Base-by-base conservation (phyloP, 1,284 basidiomycete genomes). In the Austroboletus rostrupii region DNA sequence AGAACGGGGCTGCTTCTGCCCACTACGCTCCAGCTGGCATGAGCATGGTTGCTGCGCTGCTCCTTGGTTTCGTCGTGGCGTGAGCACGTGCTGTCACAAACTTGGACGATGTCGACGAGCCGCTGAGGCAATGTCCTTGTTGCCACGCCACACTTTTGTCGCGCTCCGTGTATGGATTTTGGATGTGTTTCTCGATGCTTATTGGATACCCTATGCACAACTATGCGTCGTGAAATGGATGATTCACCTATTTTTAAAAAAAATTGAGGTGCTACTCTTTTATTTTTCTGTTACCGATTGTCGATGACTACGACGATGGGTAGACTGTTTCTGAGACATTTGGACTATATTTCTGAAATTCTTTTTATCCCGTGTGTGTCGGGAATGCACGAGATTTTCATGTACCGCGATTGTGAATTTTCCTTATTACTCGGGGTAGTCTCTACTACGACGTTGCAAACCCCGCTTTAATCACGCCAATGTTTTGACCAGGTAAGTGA, bases 11-110 rank as follows among this genome's bases (percentile, higher is more conserved):
- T 7, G 54, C 65, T 17, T 57, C 64, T 41, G 54, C 60, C 47
- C 50, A 66, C 49, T 63, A 65, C 36, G 48, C 59, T 4, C 65
- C 66, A 7, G 46, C 58, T n/a, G 67, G 66, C n/a, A 53, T 67
- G 50, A 54, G 61, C 46, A 58, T 69, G 50, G 69, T 57, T 31
- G 63, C 61, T 3, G 60, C 62, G 16, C 58, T 66, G 41, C 48
- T 60, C 3, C 53, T 72, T 29, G 70, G 71, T 17, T 52, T 72
- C 29, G 50, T 70, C 26, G 61, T 69, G 31, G 67, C 61, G 17
- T 65, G 49, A 66, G 19, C 36, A 21, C 36, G 7, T 35, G 3
- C n/a, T 10, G 45, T 17, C 49, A 48, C 39, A 23, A 9, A 3
- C 42, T 19, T 49, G 41, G 42, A 49, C 40, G 45, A 33, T 35